Base-by-base conservation (phyloP, 768 basidiomycete species). In the Leucocoprinus leucothites region DNA sequence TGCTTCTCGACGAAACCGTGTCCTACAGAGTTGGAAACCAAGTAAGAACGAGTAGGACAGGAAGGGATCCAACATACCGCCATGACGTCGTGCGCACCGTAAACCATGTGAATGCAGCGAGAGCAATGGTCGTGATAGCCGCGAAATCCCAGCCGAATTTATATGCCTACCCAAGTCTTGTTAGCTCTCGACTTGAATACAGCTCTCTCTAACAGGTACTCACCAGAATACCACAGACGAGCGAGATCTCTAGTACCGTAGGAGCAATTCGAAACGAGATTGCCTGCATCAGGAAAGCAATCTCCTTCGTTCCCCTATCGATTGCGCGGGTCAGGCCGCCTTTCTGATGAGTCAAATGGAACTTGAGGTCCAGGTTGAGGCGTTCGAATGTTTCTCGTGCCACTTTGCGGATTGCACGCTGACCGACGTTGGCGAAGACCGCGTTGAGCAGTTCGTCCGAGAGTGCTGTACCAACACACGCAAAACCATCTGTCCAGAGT, bases 101-200 rank as follows among this genome's bases (percentile, higher is more conserved):
- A n/a, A n/a, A n/a, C 94, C 94, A 98, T 0, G 94, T 91, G 66
- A 98, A 99, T 3, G 89, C 83, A 2, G 80, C 89, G 78, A 99
- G 84, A 0, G 96, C 91, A 1, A 81, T 69, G 1, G 84, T 78
- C 0, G 95, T 98, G 43, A 98, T 85, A 1, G 89, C 92, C 3
- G 97, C 96, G 69, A 95, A 99, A 67, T 97, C 88, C 87, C 89
- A 94, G 8, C 97, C 97, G 64, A 97, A 99, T 66, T 98, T 96
- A 64, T 91, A 98, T 1, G 93, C 95, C 94, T 97, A 13, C 13
- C 31, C n/a, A 13, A 8, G 25, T 47, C 25, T 3, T 25, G 8
- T 24, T 9, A 11, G 22, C 8, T 14, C 16, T 16, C n/a, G n/a
- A n/a, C n/a, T 13, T 25, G 24, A 47, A n/a, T n/a, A n/a, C n/a